phyloP scores from a whole-genome alignment of 768 basidiomycete genomes.

The Mrakia blollopis region DNA sequence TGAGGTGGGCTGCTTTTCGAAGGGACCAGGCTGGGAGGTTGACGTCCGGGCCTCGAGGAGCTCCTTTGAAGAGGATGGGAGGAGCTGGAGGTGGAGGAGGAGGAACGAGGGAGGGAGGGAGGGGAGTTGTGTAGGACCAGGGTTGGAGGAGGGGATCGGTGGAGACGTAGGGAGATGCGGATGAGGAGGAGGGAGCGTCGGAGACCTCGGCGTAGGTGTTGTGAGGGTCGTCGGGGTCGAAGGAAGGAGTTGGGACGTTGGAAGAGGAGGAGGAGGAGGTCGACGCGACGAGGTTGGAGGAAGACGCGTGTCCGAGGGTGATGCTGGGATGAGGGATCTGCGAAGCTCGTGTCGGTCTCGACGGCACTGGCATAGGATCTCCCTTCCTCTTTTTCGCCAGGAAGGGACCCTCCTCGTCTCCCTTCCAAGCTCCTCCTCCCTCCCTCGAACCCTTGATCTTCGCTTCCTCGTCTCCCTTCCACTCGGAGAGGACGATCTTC shows the following conservation, averaged over 20 bases:
- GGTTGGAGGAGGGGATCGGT: conserved; percentile 4
- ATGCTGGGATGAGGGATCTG: background rate
- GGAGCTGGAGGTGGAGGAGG: background rate
- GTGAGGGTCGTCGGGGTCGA: background rate
- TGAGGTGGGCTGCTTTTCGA: conserved; percentile 3
- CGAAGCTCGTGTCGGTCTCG: background rate
- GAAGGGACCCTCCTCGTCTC: background rate
- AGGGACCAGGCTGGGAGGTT: conserved; percentile 1
- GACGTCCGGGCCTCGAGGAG: background rate
- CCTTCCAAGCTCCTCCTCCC: background rate
- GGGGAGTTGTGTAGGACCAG: background rate
- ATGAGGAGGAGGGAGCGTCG: background rate
- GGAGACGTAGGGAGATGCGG: background rate
- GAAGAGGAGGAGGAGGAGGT: background rate
- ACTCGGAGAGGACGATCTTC: background rate
- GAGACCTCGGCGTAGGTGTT: background rate
- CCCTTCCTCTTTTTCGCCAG: conserved; percentile 1
- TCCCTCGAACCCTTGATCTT: background rate
- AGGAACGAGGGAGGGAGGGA: background rate
- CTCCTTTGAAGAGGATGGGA: background rate
- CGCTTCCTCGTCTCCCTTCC: background rate
- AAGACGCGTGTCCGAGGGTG: background rate
- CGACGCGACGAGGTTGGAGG: background rate
- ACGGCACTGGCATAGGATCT: background rate
- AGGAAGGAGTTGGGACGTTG: background rate